Evolutionary conservation across 768 basidiomycete species (phyloP), one percentile per base, ranked within the genome.

Genomic region (Tulasnella sp.): DNA sequence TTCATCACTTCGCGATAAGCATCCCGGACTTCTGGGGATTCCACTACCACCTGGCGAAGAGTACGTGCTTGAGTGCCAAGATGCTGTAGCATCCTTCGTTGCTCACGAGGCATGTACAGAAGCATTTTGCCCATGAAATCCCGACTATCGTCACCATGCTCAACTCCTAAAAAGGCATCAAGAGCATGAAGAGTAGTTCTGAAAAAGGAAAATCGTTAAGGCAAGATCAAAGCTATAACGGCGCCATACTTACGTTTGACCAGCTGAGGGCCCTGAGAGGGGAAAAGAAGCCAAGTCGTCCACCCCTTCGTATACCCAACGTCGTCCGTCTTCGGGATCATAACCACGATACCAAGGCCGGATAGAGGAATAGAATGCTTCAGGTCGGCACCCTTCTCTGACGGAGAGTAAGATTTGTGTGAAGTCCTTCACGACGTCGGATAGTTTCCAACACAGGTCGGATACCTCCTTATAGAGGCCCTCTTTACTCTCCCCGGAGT

Each of bases 311-410:
- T 46, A 56, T n/a, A 56, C 45, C 55, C 55, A 56, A 25, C 40
- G 53, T 16, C 40, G 39, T 15, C 32, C 32, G 15, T 53, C 43
- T n/a, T n/a, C 57, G 33, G 55, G 37, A 58, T 83, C 81, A 57
- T 83, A 85, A 10, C 92, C 92, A 47, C 82, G 80, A 66, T 76
- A 93, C 93, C 93, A 99, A 2, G 89, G 91, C 48, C 93, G 77
- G 58, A 89, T 77, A 53, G 80, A 72, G 74, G 83, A 86, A 66
- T 91, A 92, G 67, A 99, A 96, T 12, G 73, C 69, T 2, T 73
- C 70, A 0, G 89, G 87, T 35, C 78, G 75, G 62, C 89, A 84
- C 9, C 76, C 78, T 16, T 77, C 67, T 50, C 77, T 74, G 28
- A 92, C 77, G 35, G 66, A 65, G 31, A 78, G 66, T 34, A 95